Conservation (phyloP, 2,329 filamentous ascomycete genomes). For the Claviceps humidiphila region DNA sequence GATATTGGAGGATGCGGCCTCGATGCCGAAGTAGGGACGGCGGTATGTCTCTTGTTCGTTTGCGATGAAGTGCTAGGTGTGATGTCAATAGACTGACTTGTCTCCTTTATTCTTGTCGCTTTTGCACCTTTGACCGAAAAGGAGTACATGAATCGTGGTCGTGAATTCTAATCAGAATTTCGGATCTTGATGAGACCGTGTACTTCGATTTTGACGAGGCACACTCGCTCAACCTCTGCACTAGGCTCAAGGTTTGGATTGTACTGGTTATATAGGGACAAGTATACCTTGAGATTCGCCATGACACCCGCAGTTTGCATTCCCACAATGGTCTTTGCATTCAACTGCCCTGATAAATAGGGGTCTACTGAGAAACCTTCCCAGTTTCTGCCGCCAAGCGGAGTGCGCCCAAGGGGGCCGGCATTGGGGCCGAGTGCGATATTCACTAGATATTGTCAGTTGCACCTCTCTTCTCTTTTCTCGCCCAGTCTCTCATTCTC, state of each 20-base stretch:
- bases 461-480: neutral
- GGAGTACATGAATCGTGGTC: too few species aligned
- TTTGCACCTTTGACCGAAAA: too few species aligned
- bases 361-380: conserved; percentile 63
- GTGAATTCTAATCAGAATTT: too few species aligned
- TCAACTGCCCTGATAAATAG: conserved; percentile 55
- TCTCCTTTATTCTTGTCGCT: too few species aligned
- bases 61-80: conserved; percentile 37
- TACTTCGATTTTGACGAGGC: too few species aligned
- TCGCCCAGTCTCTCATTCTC: neutral
- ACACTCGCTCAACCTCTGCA: too few species aligned
- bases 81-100: accelerated
- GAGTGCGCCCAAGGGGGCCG: conserved; percentile 57
- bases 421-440: conserved; percentile 58
- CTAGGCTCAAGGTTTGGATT: too few species aligned
- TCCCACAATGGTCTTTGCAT: conserved; percentile 58
- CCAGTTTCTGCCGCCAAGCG: conserved; percentile 61
- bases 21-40: conserved; percentile 25
- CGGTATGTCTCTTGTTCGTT: conserved; percentile 48
- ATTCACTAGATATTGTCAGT: conserved; percentile 38
- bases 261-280: neutral
- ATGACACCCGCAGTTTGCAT: conserved; percentile 70
- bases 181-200: too few species aligned
- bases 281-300: conserved; percentile 50
- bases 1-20: conserved; percentile 47